A percentile compares a stretch with the other conserved stretches of the same genome.
phyloP scores from a whole-genome alignment of 2,329 filamentous ascomycete genomes.

The Arthrobotrys pseudoclavata region DNA sequence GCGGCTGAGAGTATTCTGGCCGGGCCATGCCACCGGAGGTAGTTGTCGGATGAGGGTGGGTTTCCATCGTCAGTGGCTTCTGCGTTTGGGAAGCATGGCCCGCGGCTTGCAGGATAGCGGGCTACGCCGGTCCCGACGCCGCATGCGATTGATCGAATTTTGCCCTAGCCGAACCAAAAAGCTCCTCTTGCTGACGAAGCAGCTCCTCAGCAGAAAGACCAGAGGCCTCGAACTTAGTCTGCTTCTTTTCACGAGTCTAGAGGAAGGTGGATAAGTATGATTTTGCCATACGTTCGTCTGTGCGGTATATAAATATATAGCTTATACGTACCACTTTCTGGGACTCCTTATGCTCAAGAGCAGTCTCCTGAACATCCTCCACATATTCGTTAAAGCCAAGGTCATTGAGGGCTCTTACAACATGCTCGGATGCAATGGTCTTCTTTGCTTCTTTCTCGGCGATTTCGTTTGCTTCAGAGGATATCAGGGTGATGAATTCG shows the following conservation, averaged over 20 bases:
- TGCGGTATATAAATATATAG: slow-evolving; percentile 8
- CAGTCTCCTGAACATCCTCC: slow-evolving; percentile 85
- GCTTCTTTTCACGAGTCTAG: slow-evolving; percentile 93
- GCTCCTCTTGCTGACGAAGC: slow-evolving; percentile 86
- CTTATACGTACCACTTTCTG: slow-evolving; percentile 76
- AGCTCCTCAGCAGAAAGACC: slow-evolving; percentile 92
- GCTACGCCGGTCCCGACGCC: slow-evolving; percentile 44
- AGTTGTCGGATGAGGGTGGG: neutral
- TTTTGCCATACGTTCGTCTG: slow-evolving; percentile 41
- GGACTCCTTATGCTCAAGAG: slow-evolving; percentile 90
- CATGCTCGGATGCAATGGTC: slow-evolving; percentile 98
- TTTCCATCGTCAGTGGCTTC: neutral
- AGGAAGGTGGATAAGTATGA: neutral
- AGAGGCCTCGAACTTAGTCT: slow-evolving; percentile 95
- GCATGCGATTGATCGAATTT: slow-evolving; percentile 73
- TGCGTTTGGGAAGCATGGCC: neutral
- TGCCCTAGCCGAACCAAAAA: slow-evolving; percentile 85
- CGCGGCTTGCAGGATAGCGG: slow-evolving; percentile 8
- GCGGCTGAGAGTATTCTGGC: neutral
- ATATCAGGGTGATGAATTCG: slow-evolving; percentile 98
- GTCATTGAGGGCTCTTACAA: slow-evolving; percentile 92
- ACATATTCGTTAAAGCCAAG: slow-evolving; percentile 95
- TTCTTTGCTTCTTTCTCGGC: slow-evolving; percentile 99
- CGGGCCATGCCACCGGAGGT: neutral
- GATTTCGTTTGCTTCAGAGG: slow-evolving; percentile 98